phyloP scores from a whole-genome alignment of 2,329 filamentous ascomycete species.

The Calycina marina region DNA sequence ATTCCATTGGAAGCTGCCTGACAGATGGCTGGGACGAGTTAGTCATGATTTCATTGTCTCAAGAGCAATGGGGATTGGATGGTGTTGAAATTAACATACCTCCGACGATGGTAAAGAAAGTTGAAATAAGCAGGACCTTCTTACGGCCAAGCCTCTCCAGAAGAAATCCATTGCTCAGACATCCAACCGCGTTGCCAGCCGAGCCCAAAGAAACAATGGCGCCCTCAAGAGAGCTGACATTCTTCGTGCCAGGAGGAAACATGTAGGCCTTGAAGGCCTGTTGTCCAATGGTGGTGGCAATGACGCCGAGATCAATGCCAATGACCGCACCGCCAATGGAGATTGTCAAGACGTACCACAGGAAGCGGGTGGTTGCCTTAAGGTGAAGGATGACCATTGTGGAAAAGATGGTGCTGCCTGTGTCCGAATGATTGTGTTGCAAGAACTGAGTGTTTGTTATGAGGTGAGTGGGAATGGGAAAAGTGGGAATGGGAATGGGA shows the following conservation, averaged over 20 bases:
- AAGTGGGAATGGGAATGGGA: too few relatives aligned
- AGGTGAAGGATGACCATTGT: too few relatives aligned
- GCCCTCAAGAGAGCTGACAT: neutral
- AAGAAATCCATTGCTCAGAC: neutral
- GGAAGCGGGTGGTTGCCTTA: neutral
- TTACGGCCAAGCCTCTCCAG: neutral
- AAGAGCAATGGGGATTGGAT: too few relatives aligned
- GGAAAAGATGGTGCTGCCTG: too few relatives aligned
- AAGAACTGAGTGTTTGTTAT: too few relatives aligned
- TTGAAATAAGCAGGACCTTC: constrained; percentile 1
- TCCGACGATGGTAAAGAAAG: constrained; percentile 15
- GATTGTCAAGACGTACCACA: neutral
- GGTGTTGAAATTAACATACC: too few relatives aligned
- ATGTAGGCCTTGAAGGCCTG: neutral
- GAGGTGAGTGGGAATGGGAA: too few relatives aligned
- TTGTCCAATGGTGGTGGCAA: neutral
- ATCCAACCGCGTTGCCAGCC: neutral
- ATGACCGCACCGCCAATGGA: neutral
- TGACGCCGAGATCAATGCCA: neutral
- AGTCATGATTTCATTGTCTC: too few relatives aligned
- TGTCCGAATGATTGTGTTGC: too few relatives aligned
- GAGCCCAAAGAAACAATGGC: neutral
- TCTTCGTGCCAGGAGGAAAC: neutral
- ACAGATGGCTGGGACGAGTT: too few relatives aligned
- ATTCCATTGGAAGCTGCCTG: constrained; percentile 19